These are phyloP conservation scores for Casuarina cunninghamiana DNA, from an alignment of 306 rosid genomes.

Conservation along the genomic window DNA sequence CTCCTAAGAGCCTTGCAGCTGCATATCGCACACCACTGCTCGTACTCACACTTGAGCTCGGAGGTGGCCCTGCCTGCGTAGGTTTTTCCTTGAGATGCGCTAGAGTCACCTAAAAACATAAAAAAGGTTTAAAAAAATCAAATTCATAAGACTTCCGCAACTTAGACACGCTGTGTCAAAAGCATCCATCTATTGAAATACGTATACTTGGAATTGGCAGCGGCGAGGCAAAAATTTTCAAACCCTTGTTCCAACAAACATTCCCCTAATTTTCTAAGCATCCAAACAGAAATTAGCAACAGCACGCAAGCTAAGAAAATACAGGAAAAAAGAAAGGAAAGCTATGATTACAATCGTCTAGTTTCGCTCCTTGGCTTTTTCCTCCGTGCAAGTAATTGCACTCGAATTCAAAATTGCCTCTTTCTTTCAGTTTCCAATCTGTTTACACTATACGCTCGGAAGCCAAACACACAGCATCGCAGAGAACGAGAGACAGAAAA, in stretches of 20 bases:
- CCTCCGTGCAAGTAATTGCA: background rate
- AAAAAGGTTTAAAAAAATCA: background rate
- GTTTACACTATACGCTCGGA: background rate
- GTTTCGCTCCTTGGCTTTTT: background rate
- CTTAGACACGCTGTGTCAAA: background rate
- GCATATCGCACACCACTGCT: conserved; percentile 6
- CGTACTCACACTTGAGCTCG: background rate
- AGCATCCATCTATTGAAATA: background rate
- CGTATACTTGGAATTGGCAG: background rate
- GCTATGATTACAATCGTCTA: background rate
- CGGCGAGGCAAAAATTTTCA: background rate
- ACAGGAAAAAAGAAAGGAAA: background rate
- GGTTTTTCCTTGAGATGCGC: conserved; percentile 6
- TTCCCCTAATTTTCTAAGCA: background rate
- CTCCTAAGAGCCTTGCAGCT: conserved; percentile 11
- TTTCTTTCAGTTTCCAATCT: background rate
- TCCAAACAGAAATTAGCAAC: background rate
- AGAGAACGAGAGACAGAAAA: background rate
- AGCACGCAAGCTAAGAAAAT: too few relatives aligned
- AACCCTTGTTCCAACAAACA: background rate
- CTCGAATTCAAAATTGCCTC: background rate
- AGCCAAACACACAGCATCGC: background rate
- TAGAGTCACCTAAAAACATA: background rate
- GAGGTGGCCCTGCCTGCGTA: conserved; percentile 1
- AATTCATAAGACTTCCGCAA: background rate